phyloP scores from a whole-genome alignment of 2,329 filamentous ascomycete species.

The Sporothrix pallida region DNA sequence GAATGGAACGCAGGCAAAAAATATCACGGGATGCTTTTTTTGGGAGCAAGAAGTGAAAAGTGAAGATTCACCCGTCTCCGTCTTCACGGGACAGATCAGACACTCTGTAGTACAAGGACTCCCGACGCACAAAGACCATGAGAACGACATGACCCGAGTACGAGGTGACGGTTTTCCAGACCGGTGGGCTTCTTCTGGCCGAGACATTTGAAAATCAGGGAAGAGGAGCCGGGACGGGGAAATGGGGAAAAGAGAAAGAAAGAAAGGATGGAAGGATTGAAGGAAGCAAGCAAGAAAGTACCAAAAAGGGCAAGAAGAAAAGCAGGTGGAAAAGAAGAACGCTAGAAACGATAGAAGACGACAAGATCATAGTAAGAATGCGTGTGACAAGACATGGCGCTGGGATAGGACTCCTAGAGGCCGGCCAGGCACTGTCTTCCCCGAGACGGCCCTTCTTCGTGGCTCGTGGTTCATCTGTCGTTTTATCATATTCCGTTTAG shows the following conservation, averaged over 20 bases:
- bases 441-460: slow-evolving; percentile 22
- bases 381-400: slow-evolving; percentile 9
- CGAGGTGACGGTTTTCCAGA: background rate
- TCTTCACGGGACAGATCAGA: background rate
- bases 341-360: background rate
- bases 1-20: slow-evolving; percentile 7
- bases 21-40: slow-evolving; percentile 16
- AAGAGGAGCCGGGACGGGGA: background rate
- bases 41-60: no score
- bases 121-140: background rate
- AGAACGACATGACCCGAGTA: background rate
- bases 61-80: background rate
- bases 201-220: background rate
- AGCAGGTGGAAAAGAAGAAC: background rate
- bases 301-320: background rate
- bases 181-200: background rate
- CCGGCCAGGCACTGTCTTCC: background rate
- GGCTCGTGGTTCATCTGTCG: no score
- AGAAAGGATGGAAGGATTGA: background rate
- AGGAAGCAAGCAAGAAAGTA: background rate
- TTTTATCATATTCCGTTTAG: no score
- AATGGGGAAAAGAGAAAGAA: background rate
- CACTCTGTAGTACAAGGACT: background rate
- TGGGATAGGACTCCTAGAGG: background rate
- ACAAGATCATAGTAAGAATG: background rate